These are phyloP conservation scores for Microthyrium microscopicum DNA, from an alignment of 2,329 filamentous ascomycete species.

Conservation along the genomic window DNA sequence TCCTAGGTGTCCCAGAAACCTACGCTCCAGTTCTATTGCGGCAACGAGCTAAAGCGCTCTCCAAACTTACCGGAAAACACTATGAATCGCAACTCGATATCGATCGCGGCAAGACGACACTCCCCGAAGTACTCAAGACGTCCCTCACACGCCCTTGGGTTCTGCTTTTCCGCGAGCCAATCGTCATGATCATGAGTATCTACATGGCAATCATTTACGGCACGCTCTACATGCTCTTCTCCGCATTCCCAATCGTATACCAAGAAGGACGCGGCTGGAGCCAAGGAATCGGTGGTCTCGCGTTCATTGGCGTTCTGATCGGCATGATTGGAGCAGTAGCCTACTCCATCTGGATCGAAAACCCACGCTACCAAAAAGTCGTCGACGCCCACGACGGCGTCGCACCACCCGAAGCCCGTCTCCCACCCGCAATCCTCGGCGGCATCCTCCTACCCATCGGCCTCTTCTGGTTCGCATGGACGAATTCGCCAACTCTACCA, in stretches of 20 bases:
- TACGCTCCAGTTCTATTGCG: conserved; percentile 36
- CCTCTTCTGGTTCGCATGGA: conserved; percentile 56
- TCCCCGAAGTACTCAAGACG: conserved; percentile 35
- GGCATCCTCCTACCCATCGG: conserved; percentile 45
- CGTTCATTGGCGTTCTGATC: conserved; percentile 52
- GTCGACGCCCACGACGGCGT: conserved; percentile 32
- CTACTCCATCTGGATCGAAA: conserved; percentile 37
- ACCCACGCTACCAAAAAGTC: conserved; percentile 35
- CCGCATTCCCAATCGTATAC: conserved; percentile 43
- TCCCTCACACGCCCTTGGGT: conserved; percentile 51
- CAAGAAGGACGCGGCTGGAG: conserved; percentile 42
- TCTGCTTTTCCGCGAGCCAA: conserved; percentile 53
- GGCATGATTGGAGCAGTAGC: conserved; percentile 45
- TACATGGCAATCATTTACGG: conserved; percentile 47
- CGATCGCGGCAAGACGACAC: conserved; percentile 23
- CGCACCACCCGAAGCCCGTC: conserved; percentile 48
- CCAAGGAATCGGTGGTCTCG: conserved; percentile 41
- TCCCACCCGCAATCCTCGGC: conserved; percentile 46
- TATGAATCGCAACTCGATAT: conserved; percentile 32
- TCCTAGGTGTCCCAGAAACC: conserved; percentile 28
- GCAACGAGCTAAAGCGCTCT: conserved; percentile 30
- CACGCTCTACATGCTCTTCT: conserved; percentile 32
- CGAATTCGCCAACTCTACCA: conserved; percentile 38
- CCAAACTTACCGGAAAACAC: conserved; percentile 33
- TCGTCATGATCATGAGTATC: conserved; percentile 45